Base-by-base conservation (phyloP, 1,139 yeast species). In the Magnusiomyces sp. region DNA sequence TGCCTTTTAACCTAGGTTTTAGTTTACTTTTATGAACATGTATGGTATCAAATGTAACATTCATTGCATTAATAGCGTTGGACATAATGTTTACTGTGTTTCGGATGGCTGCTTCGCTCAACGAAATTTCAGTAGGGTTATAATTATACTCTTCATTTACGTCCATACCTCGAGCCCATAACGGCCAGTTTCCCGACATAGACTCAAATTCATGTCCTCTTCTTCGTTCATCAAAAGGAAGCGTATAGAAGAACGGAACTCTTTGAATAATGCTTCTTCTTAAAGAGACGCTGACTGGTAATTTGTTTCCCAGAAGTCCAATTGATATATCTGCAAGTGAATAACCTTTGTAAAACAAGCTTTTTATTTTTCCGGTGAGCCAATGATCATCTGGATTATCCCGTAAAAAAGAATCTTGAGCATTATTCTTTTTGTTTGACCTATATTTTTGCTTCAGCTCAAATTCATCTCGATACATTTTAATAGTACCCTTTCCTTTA, bases 211-310 rank as follows among this genome's bases (percentile, higher is more conserved):
- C 74, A 32, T 71, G 59, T 2, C 40, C 27, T 5, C 29, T 23
- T 38, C n/a, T 27, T 17, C 11, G 16, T 29, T 23, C 23, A 37
- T 19, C 42, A 1, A 67, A 59, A 2, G 72, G 66, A 0, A 82
- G 75, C 0, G 88, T 77, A 29, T 76, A 71, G 40, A 82, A 59
- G 56, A 76, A 80, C 0, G 89, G 89, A 13, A 81, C 73, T 40
- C 77, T 70, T 56, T 79, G 80, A 6, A 72, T 61, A 5, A 66
- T 50, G 17, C 67, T 62, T 17, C 54, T 48, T 23, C 42, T 40
- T 11, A 27, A 27, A 2, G 47, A 44, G 11, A 44, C n/a, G 13
- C 5, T 54, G 20, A 2, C 60, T 52, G 40, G 56, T 46, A 20
- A 57, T 53, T 31, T 50, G 55, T 33, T 43, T 7, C 31, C 45